Conservation (phyloP, 768 basidiomycete genomes). For the Suillus plorans region DNA sequence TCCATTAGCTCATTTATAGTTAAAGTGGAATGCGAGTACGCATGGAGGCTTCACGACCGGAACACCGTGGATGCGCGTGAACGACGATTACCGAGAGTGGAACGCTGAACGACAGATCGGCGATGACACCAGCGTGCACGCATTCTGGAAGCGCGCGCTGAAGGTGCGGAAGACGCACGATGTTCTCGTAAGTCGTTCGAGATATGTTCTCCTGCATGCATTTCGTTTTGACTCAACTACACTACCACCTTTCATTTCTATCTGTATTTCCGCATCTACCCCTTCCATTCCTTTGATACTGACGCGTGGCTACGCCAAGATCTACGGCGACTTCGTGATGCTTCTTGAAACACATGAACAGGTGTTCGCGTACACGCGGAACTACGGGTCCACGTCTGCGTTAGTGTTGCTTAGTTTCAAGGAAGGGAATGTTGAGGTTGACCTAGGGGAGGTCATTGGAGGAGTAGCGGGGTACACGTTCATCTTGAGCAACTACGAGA, state of each 20-base stretch:
- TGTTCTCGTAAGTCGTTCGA: not conserved
- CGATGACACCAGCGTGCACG: constrained; percentile 51
- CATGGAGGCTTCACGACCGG: constrained; percentile 68
- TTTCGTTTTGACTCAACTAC: not conserved
- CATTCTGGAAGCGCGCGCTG: constrained; percentile 63
- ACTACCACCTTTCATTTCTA: not conserved
- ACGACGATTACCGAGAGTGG: constrained; percentile 63
- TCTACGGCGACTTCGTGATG: constrained; percentile 60
- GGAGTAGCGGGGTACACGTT: constrained; percentile 11
- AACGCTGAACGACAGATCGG: constrained; percentile 50
- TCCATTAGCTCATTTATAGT: not conserved
- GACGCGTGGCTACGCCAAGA: constrained; percentile 32
- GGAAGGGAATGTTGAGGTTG: constrained; percentile 23
- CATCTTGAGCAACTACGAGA: constrained; percentile 29
- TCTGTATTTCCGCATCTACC: not conserved
- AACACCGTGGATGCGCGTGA: constrained; percentile 73
- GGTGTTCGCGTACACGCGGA: constrained; percentile 56
- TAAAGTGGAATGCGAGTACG: constrained; percentile 53
- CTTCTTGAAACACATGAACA: constrained; percentile 45
- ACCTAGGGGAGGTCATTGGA: constrained; percentile 1
- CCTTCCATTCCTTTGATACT: not conserved
- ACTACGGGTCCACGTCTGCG: constrained; percentile 29
- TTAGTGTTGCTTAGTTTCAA: constrained; percentile 52
- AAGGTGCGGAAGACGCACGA: constrained; percentile 43
- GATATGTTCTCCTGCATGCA: not conserved